phyloP scores from a whole-genome alignment of 257 asterid genomes.

The Nicotiana noctiflora region DNA sequence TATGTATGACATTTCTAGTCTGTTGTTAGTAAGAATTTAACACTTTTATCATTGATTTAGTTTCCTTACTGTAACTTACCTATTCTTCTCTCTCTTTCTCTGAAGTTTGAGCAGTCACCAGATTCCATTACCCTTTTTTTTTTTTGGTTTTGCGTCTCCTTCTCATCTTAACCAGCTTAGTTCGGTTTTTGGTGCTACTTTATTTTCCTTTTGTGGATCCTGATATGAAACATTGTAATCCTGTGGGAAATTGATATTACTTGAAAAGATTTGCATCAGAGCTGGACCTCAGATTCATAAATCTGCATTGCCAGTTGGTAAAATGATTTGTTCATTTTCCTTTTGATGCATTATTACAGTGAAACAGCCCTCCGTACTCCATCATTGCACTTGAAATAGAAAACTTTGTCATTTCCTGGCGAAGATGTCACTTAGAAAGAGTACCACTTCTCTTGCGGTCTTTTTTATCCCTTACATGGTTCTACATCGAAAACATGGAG shows the following conservation, averaged over 20 bases:
- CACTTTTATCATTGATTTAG: not conserved
- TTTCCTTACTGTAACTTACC: not conserved
- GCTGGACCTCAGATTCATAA: not conserved
- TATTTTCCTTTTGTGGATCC: not conserved
- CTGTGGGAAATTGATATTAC: not conserved
- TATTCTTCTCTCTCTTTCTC: not conserved
- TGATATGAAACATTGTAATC: slow-evolving; percentile 1
- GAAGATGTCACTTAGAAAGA: not conserved
- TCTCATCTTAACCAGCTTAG: slow-evolving; percentile 7
- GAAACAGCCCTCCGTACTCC: not conserved
- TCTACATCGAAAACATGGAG: not conserved
- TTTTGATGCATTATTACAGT: not conserved
- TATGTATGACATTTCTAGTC: not conserved
- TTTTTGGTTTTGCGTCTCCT: not conserved
- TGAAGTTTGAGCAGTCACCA: not conserved
- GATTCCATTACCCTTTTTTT: not conserved
- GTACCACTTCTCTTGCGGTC: not conserved
- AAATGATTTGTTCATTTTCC: not conserved
- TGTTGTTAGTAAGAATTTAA: not conserved
- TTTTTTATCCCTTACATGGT: not conserved
- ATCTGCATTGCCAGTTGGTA: not conserved
- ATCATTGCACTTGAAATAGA: not conserved
- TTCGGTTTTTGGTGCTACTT: not conserved
- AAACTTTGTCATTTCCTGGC: not conserved
- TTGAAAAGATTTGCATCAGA: not conserved